phyloP scores from a whole-genome alignment of 495 filamentous ascomycete species.

The Talaromyces trachyspermus region DNA sequence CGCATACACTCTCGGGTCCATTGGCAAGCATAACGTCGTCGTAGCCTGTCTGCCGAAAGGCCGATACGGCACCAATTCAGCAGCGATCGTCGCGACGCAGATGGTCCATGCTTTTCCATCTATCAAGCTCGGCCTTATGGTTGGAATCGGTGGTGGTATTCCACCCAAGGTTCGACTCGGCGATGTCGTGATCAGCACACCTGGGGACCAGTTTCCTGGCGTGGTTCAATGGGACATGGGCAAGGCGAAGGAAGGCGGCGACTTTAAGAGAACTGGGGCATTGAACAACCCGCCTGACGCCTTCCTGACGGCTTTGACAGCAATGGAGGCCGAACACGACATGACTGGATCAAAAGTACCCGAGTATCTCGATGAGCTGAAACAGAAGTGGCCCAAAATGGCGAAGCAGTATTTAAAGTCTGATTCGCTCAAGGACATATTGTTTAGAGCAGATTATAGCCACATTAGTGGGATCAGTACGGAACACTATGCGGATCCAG shows the following conservation, averaged over 20 bases:
- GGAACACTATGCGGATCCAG: no score
- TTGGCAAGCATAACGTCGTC: no score
- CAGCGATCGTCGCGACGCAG: no score
- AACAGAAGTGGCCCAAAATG: constrained; percentile 17
- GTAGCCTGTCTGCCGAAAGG: no score
- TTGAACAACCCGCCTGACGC: constrained; percentile 20
- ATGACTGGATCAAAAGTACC: constrained; percentile 13
- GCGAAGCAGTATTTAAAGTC: constrained; percentile 9
- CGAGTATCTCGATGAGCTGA: constrained; percentile 13
- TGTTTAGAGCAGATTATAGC: not conserved
- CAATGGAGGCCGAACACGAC: constrained; percentile 10
- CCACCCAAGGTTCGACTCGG: constrained; percentile 17
- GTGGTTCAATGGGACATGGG: constrained; percentile 22
- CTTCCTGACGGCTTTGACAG: constrained; percentile 15
- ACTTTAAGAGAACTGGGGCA: constrained; percentile 21
- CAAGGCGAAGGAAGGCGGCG: constrained; percentile 11
- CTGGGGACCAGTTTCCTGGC: constrained; percentile 8
- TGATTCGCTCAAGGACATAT: constrained; percentile 11
- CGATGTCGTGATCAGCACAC: constrained; percentile 19
- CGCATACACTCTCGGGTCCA: no score
- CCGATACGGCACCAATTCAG: no score
- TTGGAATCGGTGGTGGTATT: constrained; percentile 40
- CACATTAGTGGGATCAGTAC: no score
- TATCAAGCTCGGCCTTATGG: constrained; percentile 39
- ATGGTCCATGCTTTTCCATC: no score